Conservation (phyloP, 805 yeast genomes). For the Wilhelminamyces savonicus region DNA sequence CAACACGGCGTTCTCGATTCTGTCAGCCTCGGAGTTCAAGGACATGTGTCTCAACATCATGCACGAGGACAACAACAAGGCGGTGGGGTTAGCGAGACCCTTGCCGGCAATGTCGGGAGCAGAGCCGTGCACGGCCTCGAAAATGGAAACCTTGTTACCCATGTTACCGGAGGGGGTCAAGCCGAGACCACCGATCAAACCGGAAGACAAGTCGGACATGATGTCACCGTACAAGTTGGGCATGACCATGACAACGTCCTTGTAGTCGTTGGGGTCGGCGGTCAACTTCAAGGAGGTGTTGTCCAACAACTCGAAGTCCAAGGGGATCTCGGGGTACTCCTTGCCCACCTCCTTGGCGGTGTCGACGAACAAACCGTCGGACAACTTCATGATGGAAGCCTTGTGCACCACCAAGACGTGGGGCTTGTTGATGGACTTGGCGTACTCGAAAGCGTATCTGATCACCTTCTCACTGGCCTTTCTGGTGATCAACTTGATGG, state of each 20-base stretch:
- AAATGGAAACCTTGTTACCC: conserved; percentile 96
- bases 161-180: conserved; percentile 98
- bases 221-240: conserved; percentile 99
- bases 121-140: conserved; percentile 99
- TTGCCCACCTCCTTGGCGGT: conserved; percentile 84
- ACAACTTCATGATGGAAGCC: conserved; percentile 96
- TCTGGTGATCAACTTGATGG: conserved; percentile 93
- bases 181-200: conserved; percentile 98
- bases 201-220: conserved; percentile 95
- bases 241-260: conserved; percentile 92
- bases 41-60: conserved; percentile 99
- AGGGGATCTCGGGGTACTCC: conserved; percentile 85
- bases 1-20: conserved; percentile 81
- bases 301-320: conserved; percentile 86
- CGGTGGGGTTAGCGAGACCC: conserved; percentile 98
- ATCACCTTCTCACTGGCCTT: conserved; percentile 95
- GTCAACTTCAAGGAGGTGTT: conserved; percentile 91
- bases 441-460: conserved; percentile 96
- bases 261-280: conserved; percentile 81
- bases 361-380: conserved; percentile 94
- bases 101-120: conserved; percentile 99
- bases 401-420: conserved; percentile 94
- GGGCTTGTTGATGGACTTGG: conserved; percentile 79
- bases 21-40: conserved; percentile 71
- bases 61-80: conserved; percentile 87